Base-by-base conservation (phyloP, 768 basidiomycete genomes). In the Holtermannia corniformis region DNA sequence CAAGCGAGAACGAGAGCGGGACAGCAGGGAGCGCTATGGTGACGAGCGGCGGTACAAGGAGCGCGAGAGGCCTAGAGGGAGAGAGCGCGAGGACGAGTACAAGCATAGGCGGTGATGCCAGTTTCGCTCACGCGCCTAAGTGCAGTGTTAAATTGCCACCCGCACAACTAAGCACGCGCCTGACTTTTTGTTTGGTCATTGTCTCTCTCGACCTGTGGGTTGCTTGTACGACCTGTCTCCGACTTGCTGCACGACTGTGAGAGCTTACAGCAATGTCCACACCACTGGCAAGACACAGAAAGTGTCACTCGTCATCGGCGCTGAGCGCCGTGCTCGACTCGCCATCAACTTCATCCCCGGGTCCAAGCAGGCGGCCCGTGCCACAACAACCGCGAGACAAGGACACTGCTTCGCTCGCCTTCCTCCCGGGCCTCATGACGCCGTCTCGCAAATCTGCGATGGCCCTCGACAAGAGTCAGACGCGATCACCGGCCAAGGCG, bases 291-390 rank as follows among this genome's bases (percentile, higher is more conserved):
- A 41, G 55, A 16, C 63, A 65, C 37, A 47, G 63, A 23, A 65
- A 65, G 47, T 62, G 58, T 2, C 63, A 62, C 22, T 65, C 63
- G 11, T 62, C 63, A 10, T 65, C 63, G 20, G 63, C 63, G 0
- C 41, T 65, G 13, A 43, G 60, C 10, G 43, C 55, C 13, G 50
- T 19, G 48, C 54, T 2, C 47, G 50, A 23, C 32, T 41, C 44
- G 32, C 22, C 12, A 41, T 12, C 51, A 14, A 50, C 40, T 20
- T 16, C 23, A 16, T 4, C 25, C 20, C 50, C 23, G 24, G 5
- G n/a, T 37, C 20, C 23, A 19, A 42, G 24, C 47, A 43, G 21
- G 44, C 51, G 7, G 47, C 44, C n/a, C 44, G 32, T 21, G 21
- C 52, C 23, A 26, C 49, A 41, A 49, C 32, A 32, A 44, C 23